Conservation (phyloP, 257 asterid species). For the Hygrophila difformis region DNA sequence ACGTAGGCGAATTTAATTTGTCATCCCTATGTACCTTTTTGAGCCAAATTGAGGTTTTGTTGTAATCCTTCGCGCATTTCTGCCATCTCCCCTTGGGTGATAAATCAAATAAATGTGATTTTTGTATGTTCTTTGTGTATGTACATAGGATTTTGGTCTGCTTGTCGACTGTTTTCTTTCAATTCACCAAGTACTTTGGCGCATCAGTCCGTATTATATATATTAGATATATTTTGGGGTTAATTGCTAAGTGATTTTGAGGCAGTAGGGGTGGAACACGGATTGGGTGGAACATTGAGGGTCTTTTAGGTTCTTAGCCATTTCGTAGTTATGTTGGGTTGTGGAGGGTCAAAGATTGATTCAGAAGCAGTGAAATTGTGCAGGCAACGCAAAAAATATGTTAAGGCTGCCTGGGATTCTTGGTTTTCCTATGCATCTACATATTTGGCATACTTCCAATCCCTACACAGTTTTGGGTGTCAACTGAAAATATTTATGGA, state of each 20-base stretch:
- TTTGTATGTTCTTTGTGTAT: neutral
- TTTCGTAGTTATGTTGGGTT: slow-evolving; percentile 12
- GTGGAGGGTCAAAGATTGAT: slow-evolving; percentile 13
- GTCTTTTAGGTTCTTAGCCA: neutral
- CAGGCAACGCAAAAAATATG: slow-evolving; percentile 10
- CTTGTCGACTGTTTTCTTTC: neutral
- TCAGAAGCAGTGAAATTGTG: slow-evolving; percentile 11
- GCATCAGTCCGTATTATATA: too few relatives aligned
- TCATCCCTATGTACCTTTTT: neutral
- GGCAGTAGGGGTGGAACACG: too few relatives aligned
- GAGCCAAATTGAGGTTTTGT: neutral
- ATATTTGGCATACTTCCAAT: slow-evolving; percentile 7
- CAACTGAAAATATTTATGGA: slow-evolving; percentile 8
- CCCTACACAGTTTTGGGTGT: slow-evolving; percentile 12
- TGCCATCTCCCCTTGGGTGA: neutral
- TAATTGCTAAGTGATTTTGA: neutral
- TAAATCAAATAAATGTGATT: neutral
- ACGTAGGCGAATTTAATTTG: too few relatives aligned
- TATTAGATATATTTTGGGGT: too few relatives aligned
- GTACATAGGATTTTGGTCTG: neutral
- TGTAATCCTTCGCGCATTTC: slow-evolving; percentile 3
- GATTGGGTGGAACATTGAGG: too few relatives aligned
- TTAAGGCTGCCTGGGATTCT: slow-evolving; percentile 17
- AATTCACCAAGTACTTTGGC: neutral
- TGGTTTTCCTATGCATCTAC: slow-evolving; percentile 4